Conservation (phyloP, 139 green algal genomes). For the Eudorina sp. region DNA sequence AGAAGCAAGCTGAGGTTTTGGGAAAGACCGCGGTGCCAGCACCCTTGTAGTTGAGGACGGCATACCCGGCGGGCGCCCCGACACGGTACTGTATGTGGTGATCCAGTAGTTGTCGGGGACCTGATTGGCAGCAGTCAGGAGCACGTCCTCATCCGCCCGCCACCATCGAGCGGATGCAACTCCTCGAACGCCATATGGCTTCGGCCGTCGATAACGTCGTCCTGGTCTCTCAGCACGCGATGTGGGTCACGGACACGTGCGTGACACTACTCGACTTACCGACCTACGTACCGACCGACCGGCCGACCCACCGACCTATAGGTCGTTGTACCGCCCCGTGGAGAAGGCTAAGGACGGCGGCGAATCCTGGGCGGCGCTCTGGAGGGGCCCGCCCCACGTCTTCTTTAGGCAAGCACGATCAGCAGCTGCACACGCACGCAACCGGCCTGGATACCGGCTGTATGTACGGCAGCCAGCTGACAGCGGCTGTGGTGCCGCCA, state of each 20-base stretch:
- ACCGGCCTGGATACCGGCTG: slow-evolving; percentile 88
- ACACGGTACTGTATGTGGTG: slow-evolving; percentile 57
- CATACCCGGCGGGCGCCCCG: slow-evolving; percentile 60
- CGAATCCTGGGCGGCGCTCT: slow-evolving; percentile 65
- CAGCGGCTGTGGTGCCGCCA: slow-evolving; percentile 74
- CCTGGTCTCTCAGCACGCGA: no score
- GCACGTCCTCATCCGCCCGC: no score
- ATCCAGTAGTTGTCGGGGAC: slow-evolving; percentile 70
- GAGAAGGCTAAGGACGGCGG: slow-evolving; percentile 52
- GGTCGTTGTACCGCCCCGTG: slow-evolving; percentile 23
- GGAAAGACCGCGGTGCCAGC: slow-evolving; percentile 26
- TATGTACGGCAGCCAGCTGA: slow-evolving; percentile 82
- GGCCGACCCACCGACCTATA: background rate
- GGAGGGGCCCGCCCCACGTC: slow-evolving; percentile 75
- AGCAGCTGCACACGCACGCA: slow-evolving; percentile 68
- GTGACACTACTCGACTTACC: no score
- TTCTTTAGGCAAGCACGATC: slow-evolving; percentile 80
- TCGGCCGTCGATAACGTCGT: no score
- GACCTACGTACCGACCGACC: no score
- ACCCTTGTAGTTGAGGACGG: slow-evolving; percentile 58
- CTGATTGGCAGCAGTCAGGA: slow-evolving; percentile 64
- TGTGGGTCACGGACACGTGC: no score
- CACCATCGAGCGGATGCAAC: no score
- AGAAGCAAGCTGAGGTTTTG: background rate
- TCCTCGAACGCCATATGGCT: no score